Base-by-base conservation (phyloP, 73 alveolate genomes). In the Paraurostyla sp. region DNA sequence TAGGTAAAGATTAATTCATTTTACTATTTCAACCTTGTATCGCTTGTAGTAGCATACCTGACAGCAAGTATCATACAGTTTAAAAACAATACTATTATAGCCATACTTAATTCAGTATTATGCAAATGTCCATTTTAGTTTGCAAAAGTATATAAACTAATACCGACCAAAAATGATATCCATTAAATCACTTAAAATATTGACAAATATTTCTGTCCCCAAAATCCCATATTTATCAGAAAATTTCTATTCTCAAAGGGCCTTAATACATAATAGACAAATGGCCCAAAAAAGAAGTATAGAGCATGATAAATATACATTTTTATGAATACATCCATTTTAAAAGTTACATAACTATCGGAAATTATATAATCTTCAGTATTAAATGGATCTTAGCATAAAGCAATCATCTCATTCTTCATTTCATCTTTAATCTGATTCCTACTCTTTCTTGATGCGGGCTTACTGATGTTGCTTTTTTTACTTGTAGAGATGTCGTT, bases 41-140 rank as follows among this genome's bases (percentile, higher is more conserved):
- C 43, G 0, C 9, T 11, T 40, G 86, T 73, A n/a, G 86, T 73
- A 32, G 86, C 65, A 45, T 73, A 73, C 41, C 86, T n/a, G 23
- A 49, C 20, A 13, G 86, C 15, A 6, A 73, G 36, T 2, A 73
- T 73, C 4, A 73, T 20, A 25, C 35, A 23, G 29, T 71, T 73
- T 23, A 73, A 73, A 23, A 73, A 0, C 6, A 49, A 6, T 4
- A 30, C 22, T 6, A 73, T 7, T 2, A 13, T 1, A 13, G 51
- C 52, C 43, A 27, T 73, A 25, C 27, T 38, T 46, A 73, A 22
- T 23, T 43, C 71, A 6, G 40, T 43, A 9, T 25, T 11, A 3
- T 30, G 23, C 22, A 73, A 45, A 73, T 45, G 15, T 6, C 41
- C 9, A 33, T 45, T 22, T 6, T 73, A 23, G 13, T 11, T 43